Evolutionary conservation across 257 asterid genomes (phyloP).

Genomic region (Solanum tarapatanum): DNA sequence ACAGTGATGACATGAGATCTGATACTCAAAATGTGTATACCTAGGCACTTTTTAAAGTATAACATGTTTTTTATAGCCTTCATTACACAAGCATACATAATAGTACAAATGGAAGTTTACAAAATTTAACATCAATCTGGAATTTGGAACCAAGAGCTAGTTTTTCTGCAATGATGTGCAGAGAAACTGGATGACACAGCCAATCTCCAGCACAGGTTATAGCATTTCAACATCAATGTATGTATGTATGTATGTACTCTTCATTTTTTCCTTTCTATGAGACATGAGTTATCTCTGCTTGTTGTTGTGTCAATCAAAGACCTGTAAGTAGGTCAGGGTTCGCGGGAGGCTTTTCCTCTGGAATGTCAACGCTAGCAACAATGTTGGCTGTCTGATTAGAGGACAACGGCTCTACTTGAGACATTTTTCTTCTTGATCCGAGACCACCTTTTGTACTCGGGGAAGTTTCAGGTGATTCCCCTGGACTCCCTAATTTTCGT

Average conservation of each 20-base stretch:
- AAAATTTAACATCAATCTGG: neutral
- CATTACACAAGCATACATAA: neutral
- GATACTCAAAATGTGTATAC: neutral
- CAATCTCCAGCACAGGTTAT: neutral
- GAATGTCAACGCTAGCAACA: slow-evolving; percentile 33
- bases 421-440: neutral
- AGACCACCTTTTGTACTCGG: neutral
- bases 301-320: slow-evolving; percentile 6
- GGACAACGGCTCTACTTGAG: neutral
- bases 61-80: neutral
- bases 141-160: neutral
- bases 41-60: neutral
- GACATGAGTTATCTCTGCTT: neutral
- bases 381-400: slow-evolving; percentile 20
- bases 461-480: slow-evolving; percentile 24
- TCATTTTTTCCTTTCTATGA: neutral
- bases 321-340: slow-evolving; percentile 20
- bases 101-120: neutral
- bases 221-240: neutral
- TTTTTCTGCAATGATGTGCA: neutral
- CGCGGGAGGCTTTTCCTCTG: neutral
- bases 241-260: neutral
- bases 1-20: neutral
- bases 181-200: neutral
- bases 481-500: slow-evolving; percentile 26